These are phyloP conservation scores for Asterochloris erici DNA, from an alignment of 139 green algal genomes.

Conservation along the genomic window DNA sequence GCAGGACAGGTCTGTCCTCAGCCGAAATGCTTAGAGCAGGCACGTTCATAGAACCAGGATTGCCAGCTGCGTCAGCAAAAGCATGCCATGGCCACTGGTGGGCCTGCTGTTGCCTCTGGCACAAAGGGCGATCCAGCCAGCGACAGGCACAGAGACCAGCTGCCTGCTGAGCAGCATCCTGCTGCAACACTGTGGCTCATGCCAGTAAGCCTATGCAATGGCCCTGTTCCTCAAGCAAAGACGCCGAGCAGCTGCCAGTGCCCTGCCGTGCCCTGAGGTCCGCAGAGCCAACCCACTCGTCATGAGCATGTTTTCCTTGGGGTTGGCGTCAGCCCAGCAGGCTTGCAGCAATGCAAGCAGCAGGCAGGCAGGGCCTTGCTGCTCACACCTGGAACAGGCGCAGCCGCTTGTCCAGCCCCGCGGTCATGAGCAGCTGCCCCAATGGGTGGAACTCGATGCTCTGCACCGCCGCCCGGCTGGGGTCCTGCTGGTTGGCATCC, in stretches of 20 bases:
- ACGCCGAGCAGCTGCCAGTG: no score
- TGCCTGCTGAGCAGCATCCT: no score
- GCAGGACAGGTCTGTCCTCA: no score
- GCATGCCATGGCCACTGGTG: no score
- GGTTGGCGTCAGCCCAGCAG: background rate
- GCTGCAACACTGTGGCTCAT: no score
- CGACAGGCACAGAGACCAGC: no score
- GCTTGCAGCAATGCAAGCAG: background rate
- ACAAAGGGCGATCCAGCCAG: background rate
- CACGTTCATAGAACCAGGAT: background rate
- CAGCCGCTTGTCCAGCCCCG: conserved; percentile 81
- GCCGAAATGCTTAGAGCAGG: background rate
- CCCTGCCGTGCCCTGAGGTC: no score
- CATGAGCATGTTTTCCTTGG: no score
- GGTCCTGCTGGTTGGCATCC: conserved; percentile 71
- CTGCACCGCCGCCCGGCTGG: conserved; percentile 58
- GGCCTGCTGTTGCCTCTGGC: background rate
- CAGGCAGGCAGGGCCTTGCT: no score
- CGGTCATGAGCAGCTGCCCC: conserved; percentile 85
- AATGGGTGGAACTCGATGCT: conserved; percentile 79
- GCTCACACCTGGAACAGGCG: conserved; percentile 67
- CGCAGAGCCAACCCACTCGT: no score
- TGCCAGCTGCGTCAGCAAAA: background rate
- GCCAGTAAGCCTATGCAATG: no score
- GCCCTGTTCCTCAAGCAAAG: no score